Conservation (phyloP, 2,329 filamentous ascomycete species). For the Trichophaea hybrida region DNA sequence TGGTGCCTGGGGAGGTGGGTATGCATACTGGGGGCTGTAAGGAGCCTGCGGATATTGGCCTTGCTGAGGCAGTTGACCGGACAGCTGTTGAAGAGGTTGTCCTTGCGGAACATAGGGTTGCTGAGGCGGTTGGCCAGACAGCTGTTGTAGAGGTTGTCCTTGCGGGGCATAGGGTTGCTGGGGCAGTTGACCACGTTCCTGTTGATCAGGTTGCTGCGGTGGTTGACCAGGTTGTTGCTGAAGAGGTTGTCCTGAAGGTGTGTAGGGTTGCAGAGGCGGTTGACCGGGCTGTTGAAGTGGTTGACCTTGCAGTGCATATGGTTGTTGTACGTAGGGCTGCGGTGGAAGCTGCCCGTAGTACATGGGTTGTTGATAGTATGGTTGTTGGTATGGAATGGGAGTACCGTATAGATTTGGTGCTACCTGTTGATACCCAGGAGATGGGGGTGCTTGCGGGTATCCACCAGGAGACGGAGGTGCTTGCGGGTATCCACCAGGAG, state of each 20-base stretch:
- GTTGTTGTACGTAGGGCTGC: conserved; percentile 1
- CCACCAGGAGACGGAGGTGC: background rate
- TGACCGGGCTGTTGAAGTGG: background rate
- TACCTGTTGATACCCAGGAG: no score
- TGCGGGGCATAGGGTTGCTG: conserved; percentile 4
- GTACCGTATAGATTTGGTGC: no score
- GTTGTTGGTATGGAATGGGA: background rate
- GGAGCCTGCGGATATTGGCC: background rate
- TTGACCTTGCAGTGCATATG: background rate
- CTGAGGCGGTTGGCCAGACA: background rate
- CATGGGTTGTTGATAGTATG: background rate
- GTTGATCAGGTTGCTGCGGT: background rate
- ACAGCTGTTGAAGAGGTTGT: conserved; percentile 1
- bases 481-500: background rate
- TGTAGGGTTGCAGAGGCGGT: background rate
- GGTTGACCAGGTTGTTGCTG: background rate
- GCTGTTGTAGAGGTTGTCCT: conserved; percentile 4
- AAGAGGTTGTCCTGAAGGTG: no score
- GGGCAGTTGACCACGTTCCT: background rate
- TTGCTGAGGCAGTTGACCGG: background rate
- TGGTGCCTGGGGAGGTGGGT: background rate
- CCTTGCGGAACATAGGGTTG: conserved; percentile 1
- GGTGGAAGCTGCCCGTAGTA: conserved; percentile 1
- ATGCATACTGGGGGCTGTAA: conserved; percentile 7
- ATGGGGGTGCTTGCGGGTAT: background rate